Evolutionary conservation across 163 green algal genomes (phyloP), one percentile per base, ranked within the genome.

Genomic region (Scenedesmus sp.): DNA sequence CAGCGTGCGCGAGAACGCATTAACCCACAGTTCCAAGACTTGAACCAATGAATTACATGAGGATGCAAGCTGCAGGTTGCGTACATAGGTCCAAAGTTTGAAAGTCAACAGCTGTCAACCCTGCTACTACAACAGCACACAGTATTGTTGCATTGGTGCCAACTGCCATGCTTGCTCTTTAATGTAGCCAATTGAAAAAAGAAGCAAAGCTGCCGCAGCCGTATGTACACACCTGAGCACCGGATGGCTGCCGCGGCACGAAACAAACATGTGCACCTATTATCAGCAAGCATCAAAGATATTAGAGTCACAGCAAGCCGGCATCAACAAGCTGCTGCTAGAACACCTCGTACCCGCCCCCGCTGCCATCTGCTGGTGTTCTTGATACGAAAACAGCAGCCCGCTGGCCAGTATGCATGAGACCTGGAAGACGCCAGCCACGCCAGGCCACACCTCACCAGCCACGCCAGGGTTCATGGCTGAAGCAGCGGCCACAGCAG

Each of bases 381-480:
- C 97, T 56, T 2, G 94, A 96, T 0, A 98, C 89, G 89, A 98
- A 98, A 99, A 98, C 26, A 98, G 49, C 26, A 99, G 89, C 0
- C 95, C 96, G 35, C 89, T 94, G 10, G 93, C 97, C 26, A 99
- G 93, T 73, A 99, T 98, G 76, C 95, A 95, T 0, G 93, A 94
- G 16, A 97, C 94, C 78, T 97, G 94, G 53, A 96, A 95, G 3
- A 97, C 86, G 6, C 93, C 94, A 22, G 95, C 94, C 4, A 95
- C 91, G 20, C 94, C 94, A 43, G 94, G 93, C 94, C 94, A 94
- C 0, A 92, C 33, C 37, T 87, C 72, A n/a, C 83, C 73, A 2
- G n/a, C 73, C 0, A 91, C 59, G 0, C 92, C 92, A 0, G 93
- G 89, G 83, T 96, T 95, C 40, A 88, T 93, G 0, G 93, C 93